A percentile compares a stretch with the other conserved stretches of the same genome.
These are phyloP conservation scores for Ambrosia hybrid DNA, from an alignment of 140 eudicot species.

Conservation along the genomic window DNA sequence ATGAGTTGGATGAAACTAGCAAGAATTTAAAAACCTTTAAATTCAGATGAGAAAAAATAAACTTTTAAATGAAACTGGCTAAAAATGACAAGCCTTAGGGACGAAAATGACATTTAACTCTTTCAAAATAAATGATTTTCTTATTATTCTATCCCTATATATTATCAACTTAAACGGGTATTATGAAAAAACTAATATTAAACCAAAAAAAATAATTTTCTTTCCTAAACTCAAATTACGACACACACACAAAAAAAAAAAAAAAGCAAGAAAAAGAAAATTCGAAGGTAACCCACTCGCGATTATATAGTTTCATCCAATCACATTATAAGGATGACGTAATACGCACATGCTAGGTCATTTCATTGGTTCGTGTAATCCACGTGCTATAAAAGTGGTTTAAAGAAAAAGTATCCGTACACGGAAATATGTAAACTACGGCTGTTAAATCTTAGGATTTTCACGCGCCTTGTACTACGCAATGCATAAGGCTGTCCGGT, in stretches of 20 bases:
- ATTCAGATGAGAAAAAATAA: too few relatives aligned
- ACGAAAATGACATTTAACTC: too few relatives aligned
- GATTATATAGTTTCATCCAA: not conserved
- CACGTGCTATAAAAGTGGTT: conserved; percentile 16
- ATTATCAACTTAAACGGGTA: too few relatives aligned
- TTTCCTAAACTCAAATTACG: not conserved
- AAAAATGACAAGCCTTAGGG: too few relatives aligned
- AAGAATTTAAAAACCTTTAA: too few relatives aligned
- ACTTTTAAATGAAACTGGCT: too few relatives aligned
- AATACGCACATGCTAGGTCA: not conserved
- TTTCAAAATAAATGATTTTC: too few relatives aligned
- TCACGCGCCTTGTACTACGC: conserved; percentile 22
- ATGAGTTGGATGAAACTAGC: too few relatives aligned
- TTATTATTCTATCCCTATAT: too few relatives aligned
- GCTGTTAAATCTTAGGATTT: conserved; percentile 27
- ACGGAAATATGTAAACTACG: conserved; percentile 14
- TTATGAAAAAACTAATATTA: too few relatives aligned
- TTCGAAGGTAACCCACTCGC: conserved; percentile 13
- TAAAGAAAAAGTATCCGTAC: not conserved
- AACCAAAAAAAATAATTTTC: too few relatives aligned
- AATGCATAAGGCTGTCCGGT: too few relatives aligned
- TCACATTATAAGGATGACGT: conserved; percentile 30
- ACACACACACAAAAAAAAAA: not conserved
- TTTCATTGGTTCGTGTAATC: conserved; percentile 11
- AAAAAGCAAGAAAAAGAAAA: not conserved